Evolutionary conservation across 164 flowering plant species (phyloP).

Genomic region (Sedum album): DNA sequence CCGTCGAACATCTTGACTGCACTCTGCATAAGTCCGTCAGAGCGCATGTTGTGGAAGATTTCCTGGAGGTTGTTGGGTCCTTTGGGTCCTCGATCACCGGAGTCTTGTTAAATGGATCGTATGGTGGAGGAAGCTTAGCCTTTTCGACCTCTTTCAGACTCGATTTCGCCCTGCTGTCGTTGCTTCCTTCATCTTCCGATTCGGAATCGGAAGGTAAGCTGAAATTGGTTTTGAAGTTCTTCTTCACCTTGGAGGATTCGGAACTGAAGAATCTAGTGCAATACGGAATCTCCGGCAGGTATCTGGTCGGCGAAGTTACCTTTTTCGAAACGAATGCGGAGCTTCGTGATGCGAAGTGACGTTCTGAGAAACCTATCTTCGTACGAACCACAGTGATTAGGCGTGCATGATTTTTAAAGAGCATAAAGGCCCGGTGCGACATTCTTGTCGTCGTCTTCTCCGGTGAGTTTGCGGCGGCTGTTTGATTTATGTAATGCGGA

Average conservation of each 20-base stretch:
- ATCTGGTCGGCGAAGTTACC: background rate
- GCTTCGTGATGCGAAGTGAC: no score
- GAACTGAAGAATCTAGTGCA: background rate
- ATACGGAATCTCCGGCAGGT: background rate
- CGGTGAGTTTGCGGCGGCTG: background rate
- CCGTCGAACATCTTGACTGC: slow-evolving; percentile 96
- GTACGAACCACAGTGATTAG: no score
- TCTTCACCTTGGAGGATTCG: background rate
- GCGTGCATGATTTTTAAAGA: no score
- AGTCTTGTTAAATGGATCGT: slow-evolving; percentile 75
- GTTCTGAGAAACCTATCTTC: no score
- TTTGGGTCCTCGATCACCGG: slow-evolving; percentile 47
- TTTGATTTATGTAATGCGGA: no score
- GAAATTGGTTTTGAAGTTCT: slow-evolving; percentile 39
- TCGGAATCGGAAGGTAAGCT: slow-evolving; percentile 36
- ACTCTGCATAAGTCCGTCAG: slow-evolving; percentile 43
- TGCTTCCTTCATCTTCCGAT: slow-evolving; percentile 20
- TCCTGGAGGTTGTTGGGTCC: slow-evolving; percentile 73
- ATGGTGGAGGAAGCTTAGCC: slow-evolving; percentile 67
- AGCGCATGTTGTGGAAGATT: slow-evolving; percentile 61
- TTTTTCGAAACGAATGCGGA: background rate
- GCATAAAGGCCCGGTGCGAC: no score
- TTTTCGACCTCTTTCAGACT: slow-evolving; percentile 16
- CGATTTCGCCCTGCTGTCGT: background rate
- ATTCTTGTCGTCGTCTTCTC: background rate